Conservation (phyloP, 805 yeast species). For the Barnettozyma pratensis region DNA sequence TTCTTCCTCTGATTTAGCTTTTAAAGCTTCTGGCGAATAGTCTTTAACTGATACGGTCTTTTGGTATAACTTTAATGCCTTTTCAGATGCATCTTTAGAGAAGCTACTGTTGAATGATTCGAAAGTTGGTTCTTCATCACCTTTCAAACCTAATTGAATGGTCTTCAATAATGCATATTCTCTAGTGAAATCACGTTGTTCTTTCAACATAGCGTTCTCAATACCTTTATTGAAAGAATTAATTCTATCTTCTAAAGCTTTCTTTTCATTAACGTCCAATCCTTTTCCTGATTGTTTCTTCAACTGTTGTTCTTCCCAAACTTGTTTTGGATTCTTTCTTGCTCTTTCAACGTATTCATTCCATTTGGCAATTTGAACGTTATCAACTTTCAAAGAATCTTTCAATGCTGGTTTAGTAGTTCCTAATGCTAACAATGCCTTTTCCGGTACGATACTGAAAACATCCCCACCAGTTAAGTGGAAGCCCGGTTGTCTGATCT, state of each 20-base stretch:
- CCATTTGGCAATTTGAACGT: slow-evolving; percentile 69
- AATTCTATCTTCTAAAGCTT: slow-evolving; percentile 13
- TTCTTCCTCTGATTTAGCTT: slow-evolving; percentile 10
- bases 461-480: slow-evolving; percentile 80
- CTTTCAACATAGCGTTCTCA: slow-evolving; percentile 19
- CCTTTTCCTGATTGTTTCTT: slow-evolving; percentile 30
- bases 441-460: slow-evolving; percentile 79
- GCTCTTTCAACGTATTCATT: slow-evolving; percentile 63
- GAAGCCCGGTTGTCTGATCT: slow-evolving; percentile 73
- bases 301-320: slow-evolving; percentile 30
- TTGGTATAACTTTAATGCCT: slow-evolving; percentile 20
- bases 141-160: slow-evolving; percentile 13
- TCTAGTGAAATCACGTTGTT: slow-evolving; percentile 21
- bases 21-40: slow-evolving; percentile 12
- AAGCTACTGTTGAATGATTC: slow-evolving; percentile 8
- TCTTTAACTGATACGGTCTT: slow-evolving; percentile 13
- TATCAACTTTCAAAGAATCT: slow-evolving; percentile 64
- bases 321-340: slow-evolving; percentile 37
- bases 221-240: slow-evolving; percentile 13
- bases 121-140: slow-evolving; percentile 10
- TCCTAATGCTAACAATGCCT: slow-evolving; percentile 82
- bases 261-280: slow-evolving; percentile 16
- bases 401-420: slow-evolving; percentile 72
- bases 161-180: slow-evolving; percentile 13
- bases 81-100: slow-evolving; percentile 19